These are phyloP conservation scores for Pholiota adiposa DNA, from an alignment of 1,284 basidiomycete genomes.

Conservation along the genomic window DNA sequence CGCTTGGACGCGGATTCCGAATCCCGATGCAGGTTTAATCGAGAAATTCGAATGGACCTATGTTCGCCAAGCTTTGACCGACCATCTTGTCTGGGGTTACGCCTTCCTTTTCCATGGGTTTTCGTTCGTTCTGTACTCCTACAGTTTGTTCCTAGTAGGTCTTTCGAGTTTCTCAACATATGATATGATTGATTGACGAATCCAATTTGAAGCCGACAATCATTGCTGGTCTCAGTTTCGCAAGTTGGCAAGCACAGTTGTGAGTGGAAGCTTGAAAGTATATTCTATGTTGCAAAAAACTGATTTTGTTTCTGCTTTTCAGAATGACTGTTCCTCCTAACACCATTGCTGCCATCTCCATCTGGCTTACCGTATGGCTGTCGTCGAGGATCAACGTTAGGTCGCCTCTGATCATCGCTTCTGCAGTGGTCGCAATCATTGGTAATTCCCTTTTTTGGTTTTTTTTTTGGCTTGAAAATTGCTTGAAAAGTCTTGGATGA, in stretches of 20 bases:
- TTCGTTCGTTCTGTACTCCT: constrained; percentile 58
- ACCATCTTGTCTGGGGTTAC: constrained; percentile 68
- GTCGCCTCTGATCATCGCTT: constrained; percentile 61
- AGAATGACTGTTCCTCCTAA: constrained; percentile 67
- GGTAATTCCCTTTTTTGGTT: too few species aligned
- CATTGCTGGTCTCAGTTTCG: constrained; percentile 59
- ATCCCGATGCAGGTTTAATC: constrained; percentile 56
- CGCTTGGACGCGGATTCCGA: constrained; percentile 58
- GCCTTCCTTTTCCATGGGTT: constrained; percentile 70
- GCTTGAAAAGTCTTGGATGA: neutral
- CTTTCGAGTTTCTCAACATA: constrained; percentile 20
- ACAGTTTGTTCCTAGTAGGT: constrained; percentile 57
- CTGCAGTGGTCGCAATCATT: constrained; percentile 56
- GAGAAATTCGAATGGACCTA: constrained; percentile 56
- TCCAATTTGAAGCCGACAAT: constrained; percentile 55
- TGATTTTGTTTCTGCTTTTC: neutral
- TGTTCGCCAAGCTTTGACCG: constrained; percentile 56
- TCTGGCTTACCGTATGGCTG: constrained; percentile 53
- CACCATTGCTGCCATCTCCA: constrained; percentile 51
- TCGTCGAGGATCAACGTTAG: constrained; percentile 50
- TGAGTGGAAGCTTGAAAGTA: constrained; percentile 27
- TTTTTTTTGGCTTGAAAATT: too few species aligned
- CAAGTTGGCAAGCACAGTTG: constrained; percentile 65
- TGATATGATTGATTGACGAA: neutral
- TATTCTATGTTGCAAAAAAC: too few species aligned